Conservation (phyloP, 371 early-diverging fungal genomes). For the Syncephalastrum contaminatum region DNA sequence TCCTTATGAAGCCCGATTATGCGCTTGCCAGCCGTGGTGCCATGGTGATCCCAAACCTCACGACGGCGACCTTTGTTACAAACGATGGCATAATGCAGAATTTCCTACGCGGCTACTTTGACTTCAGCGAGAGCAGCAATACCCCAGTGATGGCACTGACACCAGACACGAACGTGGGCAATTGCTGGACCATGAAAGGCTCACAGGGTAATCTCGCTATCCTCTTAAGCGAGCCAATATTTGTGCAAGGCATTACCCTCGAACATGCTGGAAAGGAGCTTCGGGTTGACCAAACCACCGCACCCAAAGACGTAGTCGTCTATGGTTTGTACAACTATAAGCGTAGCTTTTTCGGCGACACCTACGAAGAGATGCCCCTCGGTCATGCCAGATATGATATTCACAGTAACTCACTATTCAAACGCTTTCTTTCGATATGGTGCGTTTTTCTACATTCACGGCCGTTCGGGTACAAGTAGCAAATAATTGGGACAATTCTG, state of each 20-base stretch:
- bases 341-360: slow-evolving; percentile 1
- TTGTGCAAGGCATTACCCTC: slow-evolving; percentile 60
- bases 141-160: slow-evolving; percentile 50
- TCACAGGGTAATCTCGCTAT: slow-evolving; percentile 60
- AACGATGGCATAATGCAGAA: no score
- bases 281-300: slow-evolving; percentile 52
- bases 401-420: slow-evolving; percentile 25
- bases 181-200: slow-evolving; percentile 76
- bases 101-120: no score
- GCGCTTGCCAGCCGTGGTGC: slow-evolving; percentile 65
- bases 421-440: slow-evolving; percentile 34
- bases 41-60: slow-evolving; percentile 55
- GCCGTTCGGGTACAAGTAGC: slow-evolving; percentile 51
- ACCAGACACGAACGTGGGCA: slow-evolving; percentile 57
- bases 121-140: slow-evolving; percentile 7
- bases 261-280: slow-evolving; percentile 61
- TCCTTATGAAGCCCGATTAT: slow-evolving; percentile 48
- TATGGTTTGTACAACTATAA: slow-evolving; percentile 54
- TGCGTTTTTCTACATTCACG: slow-evolving; percentile 25
- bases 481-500: slow-evolving; percentile 74
- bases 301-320: slow-evolving; percentile 66
- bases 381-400: slow-evolving; percentile 22
- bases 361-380: slow-evolving; percentile 5
- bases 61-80: slow-evolving; percentile 48
- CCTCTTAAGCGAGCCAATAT: slow-evolving; percentile 52